Percentiles rank a stretch among this genome's conserved stretches.
Evolutionary conservation across 495 filamentous ascomycete species (phyloP).

Genomic region (Penicillium samsonianum): DNA sequence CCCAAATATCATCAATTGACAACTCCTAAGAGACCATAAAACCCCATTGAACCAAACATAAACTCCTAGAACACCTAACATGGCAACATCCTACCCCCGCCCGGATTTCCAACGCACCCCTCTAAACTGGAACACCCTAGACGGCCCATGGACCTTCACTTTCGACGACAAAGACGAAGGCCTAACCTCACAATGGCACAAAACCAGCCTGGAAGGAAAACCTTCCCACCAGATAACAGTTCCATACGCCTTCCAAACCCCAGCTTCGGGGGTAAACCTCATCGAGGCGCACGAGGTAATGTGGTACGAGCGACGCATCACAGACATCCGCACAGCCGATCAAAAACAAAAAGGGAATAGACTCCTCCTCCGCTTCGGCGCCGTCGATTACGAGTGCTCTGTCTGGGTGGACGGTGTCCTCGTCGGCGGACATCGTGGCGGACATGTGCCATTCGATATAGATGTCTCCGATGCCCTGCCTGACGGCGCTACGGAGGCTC

Average conservation of each 20-base stretch:
- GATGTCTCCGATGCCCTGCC: slow-evolving; percentile 33
- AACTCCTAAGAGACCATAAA: background rate
- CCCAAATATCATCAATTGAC: background rate
- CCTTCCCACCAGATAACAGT: slow-evolving; percentile 47
- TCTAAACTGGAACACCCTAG: slow-evolving; percentile 54
- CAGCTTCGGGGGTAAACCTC: slow-evolving; percentile 55
- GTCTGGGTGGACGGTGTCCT: slow-evolving; percentile 34
- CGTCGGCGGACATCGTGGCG: slow-evolving; percentile 34
- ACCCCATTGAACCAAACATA: background rate
- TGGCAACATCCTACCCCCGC: slow-evolving; percentile 39
- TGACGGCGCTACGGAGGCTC: background rate
- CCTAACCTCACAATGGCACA: slow-evolving; percentile 36
- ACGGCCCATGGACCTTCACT: slow-evolving; percentile 57
- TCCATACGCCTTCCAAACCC: slow-evolving; percentile 59
- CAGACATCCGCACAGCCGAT: slow-evolving; percentile 42
- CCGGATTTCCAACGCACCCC: slow-evolving; percentile 56
- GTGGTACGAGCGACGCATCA: slow-evolving; percentile 57
- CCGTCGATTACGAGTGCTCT: slow-evolving; percentile 41
- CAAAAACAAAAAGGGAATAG: slow-evolving; percentile 21
- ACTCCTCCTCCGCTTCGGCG: slow-evolving; percentile 39
- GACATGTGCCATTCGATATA: slow-evolving; percentile 42
- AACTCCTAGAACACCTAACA: slow-evolving; percentile 32
- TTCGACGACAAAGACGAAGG: slow-evolving; percentile 60
- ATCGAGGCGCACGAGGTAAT: slow-evolving; percentile 58
- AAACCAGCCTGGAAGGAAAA: slow-evolving; percentile 22